These are phyloP conservation scores for Mycena metata DNA, from an alignment of 768 basidiomycete genomes.

Conservation along the genomic window DNA sequence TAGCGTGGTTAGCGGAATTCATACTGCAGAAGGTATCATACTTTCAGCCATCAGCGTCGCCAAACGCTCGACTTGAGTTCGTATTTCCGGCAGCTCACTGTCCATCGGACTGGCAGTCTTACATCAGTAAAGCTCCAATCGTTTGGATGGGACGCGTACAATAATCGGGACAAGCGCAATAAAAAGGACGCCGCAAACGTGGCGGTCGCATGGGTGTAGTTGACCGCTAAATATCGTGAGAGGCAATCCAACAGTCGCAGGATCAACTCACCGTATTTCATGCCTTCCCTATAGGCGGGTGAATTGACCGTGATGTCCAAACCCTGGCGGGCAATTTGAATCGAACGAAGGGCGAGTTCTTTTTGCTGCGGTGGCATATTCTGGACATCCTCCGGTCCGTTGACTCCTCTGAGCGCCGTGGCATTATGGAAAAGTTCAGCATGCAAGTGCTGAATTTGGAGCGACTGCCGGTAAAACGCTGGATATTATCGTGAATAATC, in stretches of 20 bases:
- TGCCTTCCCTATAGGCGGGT: constrained; percentile 87
- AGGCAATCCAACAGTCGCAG: not conserved
- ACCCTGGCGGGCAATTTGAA: constrained; percentile 83
- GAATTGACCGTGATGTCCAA: constrained; percentile 90
- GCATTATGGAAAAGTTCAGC: constrained; percentile 90
- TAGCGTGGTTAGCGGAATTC: not conserved
- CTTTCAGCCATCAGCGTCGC: constrained; percentile 83
- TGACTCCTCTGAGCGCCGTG: constrained; percentile 85
- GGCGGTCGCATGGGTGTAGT: constrained; percentile 92
- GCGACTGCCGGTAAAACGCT: constrained; percentile 91
- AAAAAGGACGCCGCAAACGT: constrained; percentile 95
- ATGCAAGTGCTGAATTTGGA: constrained; percentile 89
- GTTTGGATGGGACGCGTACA: constrained; percentile 64
- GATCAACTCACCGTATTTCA: constrained; percentile 84
- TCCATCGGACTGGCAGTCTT: constrained; percentile 75
- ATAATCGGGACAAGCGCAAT: constrained; percentile 86
- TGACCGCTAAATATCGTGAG: constrained; percentile 69
- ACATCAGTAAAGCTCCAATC: constrained; percentile 7
- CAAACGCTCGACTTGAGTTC: constrained; percentile 83
- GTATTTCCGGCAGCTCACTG: constrained; percentile 81
- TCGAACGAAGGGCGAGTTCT: constrained; percentile 85
- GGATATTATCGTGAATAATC: constrained; percentile 17
- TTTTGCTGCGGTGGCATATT: constrained; percentile 85
- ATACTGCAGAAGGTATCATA: constrained; percentile 51
- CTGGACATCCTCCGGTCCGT: constrained; percentile 87